These are phyloP conservation scores for Takashimella tepidaria DNA, from an alignment of 1,284 basidiomycete genomes.

Conservation along the genomic window DNA sequence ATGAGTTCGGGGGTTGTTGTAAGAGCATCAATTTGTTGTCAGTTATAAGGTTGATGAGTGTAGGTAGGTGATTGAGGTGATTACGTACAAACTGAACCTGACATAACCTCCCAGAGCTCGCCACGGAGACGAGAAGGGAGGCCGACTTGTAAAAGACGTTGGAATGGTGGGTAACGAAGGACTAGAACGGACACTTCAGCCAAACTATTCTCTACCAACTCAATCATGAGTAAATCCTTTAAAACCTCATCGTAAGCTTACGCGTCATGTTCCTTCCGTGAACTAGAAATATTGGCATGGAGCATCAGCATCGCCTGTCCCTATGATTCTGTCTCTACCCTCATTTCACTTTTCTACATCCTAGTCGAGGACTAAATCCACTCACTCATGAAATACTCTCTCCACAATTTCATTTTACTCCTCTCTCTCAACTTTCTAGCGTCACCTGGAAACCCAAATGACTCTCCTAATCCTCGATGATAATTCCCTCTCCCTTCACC, in stretches of 20 bases:
- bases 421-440: conserved; percentile 92
- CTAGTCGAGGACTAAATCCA: too few relatives aligned
- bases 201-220: too few relatives aligned
- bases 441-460: conserved; percentile 89
- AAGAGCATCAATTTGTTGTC: too few relatives aligned
- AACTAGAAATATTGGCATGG: conserved; percentile 17
- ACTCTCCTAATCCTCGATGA: conserved; percentile 77
- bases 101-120: conserved; percentile 97
- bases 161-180: conserved; percentile 94
- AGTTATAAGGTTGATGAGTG: too few relatives aligned
- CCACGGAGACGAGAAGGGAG: conserved; percentile 91
- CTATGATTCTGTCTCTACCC: too few relatives aligned
- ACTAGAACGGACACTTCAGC: too few relatives aligned
- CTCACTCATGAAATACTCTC: conserved; percentile 74
- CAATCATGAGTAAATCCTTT: neutral
- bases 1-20: neutral
- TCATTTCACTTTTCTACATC: too few relatives aligned
- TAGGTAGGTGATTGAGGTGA: too few relatives aligned
- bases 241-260: conserved; percentile 11
- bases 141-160: conserved; percentile 93
- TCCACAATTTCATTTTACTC: conserved; percentile 97
- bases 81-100: conserved; percentile 70
- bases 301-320: too few relatives aligned
- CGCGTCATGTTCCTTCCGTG: conserved; percentile 48
- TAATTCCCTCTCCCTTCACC: conserved; percentile 54